Evolutionary conservation across 805 yeast genomes (phyloP).

Genomic region (Yamadazyma phyllophila): DNA sequence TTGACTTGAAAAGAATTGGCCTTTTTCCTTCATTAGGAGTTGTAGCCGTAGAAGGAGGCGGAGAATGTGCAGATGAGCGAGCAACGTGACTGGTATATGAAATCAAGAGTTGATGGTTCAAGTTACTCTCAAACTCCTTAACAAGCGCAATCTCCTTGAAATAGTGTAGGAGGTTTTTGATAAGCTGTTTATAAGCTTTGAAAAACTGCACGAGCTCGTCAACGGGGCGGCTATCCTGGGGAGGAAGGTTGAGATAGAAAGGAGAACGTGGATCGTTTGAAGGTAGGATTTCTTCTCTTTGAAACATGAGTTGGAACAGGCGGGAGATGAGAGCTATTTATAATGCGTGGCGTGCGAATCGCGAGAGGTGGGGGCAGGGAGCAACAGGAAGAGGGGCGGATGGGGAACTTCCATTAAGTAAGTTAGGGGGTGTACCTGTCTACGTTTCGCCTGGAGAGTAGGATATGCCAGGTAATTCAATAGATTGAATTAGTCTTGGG

Average conservation of each 20-base stretch:
- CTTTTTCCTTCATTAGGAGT: conserved; percentile 12
- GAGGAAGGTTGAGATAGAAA: conserved; percentile 38
- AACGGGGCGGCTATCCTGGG: conserved; percentile 37
- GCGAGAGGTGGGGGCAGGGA: background rate
- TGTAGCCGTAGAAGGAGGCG: conserved; percentile 10
- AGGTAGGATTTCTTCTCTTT: conserved; percentile 27
- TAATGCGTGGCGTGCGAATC: background rate
- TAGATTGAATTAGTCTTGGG: too few species aligned
- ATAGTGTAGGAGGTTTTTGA: conserved; percentile 35
- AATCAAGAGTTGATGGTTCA: conserved; percentile 36
- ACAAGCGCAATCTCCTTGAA: conserved; percentile 45
- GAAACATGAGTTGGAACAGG: background rate
- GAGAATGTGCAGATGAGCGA: conserved; percentile 1
- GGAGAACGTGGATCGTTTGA: conserved; percentile 35
- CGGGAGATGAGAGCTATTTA: background rate
- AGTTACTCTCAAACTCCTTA: conserved; percentile 43
- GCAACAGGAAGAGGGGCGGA: background rate
- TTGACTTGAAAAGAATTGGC: conserved; percentile 24
- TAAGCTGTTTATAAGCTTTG: conserved; percentile 41
- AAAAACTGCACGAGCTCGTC: conserved; percentile 37
- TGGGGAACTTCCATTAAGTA: background rate
- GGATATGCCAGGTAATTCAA: background rate
- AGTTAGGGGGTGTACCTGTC: too few species aligned
- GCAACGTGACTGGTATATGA: conserved; percentile 25
- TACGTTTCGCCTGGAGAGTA: background rate